A percentile compares a stretch with the other conserved stretches of the same genome.
Evolutionary conservation across 1,139 yeast genomes (phyloP).

Genomic region (Yamadazyma songkhlaensis): DNA sequence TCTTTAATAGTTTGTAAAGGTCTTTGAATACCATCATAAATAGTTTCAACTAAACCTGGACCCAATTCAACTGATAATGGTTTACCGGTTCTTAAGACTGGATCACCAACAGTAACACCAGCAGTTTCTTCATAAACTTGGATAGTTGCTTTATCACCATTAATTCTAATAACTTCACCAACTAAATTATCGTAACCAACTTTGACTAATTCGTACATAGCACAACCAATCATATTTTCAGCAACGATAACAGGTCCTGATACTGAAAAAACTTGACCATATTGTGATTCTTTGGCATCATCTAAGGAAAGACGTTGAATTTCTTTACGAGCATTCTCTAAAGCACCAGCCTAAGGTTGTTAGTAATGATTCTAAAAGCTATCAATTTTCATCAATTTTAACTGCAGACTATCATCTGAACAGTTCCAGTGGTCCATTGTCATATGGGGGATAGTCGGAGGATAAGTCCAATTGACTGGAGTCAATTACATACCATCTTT

Average conservation of each 20-base stretch:
- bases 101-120: constrained; percentile 98
- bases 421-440: no score
- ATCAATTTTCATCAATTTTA: neutral
- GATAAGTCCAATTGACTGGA: neutral
- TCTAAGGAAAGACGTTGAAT: constrained; percentile 81
- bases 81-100: constrained; percentile 95
- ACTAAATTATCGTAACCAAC: constrained; percentile 97
- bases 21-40: constrained; percentile 98
- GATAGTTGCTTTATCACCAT: constrained; percentile 93
- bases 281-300: constrained; percentile 72
- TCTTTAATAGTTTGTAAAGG: constrained; percentile 92
- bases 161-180: constrained; percentile 97
- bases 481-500: constrained; percentile 10
- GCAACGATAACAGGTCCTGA: constrained; percentile 98
- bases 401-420: neutral
- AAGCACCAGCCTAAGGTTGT: constrained; percentile 77
- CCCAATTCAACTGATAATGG: constrained; percentile 98
- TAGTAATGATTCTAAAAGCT: neutral
- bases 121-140: constrained; percentile 99
- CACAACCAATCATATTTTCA: constrained; percentile 98
- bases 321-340: constrained; percentile 96
- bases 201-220: constrained; percentile 96
- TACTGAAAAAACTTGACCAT: constrained; percentile 87
- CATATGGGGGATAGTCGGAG: no score
- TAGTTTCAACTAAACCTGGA: constrained; percentile 98